Percentiles rank a stretch among this genome's conserved stretches.
phyloP scores from a whole-genome alignment of 345 rosid genomes.

The Eutrema yunnanense region DNA sequence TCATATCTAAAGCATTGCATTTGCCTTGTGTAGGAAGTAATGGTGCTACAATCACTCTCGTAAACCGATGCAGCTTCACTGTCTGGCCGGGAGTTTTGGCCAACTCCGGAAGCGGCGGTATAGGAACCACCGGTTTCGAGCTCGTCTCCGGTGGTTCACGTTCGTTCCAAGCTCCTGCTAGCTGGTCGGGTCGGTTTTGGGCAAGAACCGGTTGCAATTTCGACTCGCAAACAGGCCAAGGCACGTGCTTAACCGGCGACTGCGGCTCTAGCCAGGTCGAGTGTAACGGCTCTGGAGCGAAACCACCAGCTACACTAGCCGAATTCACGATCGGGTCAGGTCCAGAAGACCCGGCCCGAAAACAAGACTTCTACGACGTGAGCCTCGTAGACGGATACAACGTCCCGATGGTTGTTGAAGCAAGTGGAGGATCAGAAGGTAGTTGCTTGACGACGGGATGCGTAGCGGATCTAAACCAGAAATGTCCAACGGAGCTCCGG shows the following conservation, averaged over 20 bases:
- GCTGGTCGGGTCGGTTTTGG: slow-evolving; percentile 82
- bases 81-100: slow-evolving; percentile 71
- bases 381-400: slow-evolving; percentile 14
- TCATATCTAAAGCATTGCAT: background rate
- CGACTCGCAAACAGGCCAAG: slow-evolving; percentile 41
- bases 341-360: slow-evolving; percentile 33
- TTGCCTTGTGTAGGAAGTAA: slow-evolving; percentile 32
- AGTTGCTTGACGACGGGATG: slow-evolving; percentile 58
- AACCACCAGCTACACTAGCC: slow-evolving; percentile 61
- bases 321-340: slow-evolving; percentile 69
- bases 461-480: slow-evolving; percentile 50
- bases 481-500: slow-evolving; percentile 56
- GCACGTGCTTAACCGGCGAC: slow-evolving; percentile 57
- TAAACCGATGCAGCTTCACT: slow-evolving; percentile 53
- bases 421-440: slow-evolving; percentile 53
- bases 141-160: slow-evolving; percentile 44
- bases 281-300: slow-evolving; percentile 58
- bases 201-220: slow-evolving; percentile 54
- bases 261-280: slow-evolving; percentile 61
- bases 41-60: slow-evolving; percentile 49
- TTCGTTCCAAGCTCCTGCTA: slow-evolving; percentile 43
- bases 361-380: slow-evolving; percentile 45
- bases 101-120: slow-evolving; percentile 38
- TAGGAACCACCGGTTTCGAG: slow-evolving; percentile 52
- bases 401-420: slow-evolving; percentile 47